Evolutionary conservation across 2,329 filamentous ascomycete species (phyloP).

Genomic region (Beauveria varroae): DNA sequence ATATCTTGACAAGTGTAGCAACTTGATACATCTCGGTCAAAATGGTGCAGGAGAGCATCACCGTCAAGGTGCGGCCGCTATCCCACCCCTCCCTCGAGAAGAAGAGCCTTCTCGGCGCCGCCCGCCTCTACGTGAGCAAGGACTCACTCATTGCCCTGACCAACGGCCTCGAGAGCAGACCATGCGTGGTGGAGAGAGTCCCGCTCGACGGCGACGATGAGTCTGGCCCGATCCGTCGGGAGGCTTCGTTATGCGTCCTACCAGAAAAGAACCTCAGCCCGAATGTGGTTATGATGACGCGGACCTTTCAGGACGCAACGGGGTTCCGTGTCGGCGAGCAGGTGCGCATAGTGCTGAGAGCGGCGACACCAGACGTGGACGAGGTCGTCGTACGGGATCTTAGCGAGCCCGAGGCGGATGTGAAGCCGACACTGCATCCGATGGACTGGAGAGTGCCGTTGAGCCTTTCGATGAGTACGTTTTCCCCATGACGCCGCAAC

Average conservation of each 20-base stretch:
- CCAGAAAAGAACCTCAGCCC: constrained; percentile 56
- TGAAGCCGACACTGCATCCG: constrained; percentile 19
- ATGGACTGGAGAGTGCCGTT: constrained; percentile 30
- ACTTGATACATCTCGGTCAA: too few species aligned
- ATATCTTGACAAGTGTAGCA: too few species aligned
- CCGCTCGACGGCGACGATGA: constrained; percentile 12
- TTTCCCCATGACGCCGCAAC: background rate
- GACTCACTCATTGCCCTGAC: constrained; percentile 38
- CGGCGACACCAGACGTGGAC: constrained; percentile 45
- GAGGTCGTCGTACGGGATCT: constrained; percentile 55
- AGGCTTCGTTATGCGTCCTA: constrained; percentile 43
- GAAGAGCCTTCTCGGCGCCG: constrained; percentile 34
- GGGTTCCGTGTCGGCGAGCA: constrained; percentile 66
- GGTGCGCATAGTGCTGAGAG: constrained; percentile 50
- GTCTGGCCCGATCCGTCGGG: constrained; percentile 22
- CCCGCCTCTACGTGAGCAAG: constrained; percentile 40
- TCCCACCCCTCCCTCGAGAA: constrained; percentile 35
- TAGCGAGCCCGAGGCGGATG: constrained; percentile 30
- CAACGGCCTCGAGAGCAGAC: constrained; percentile 32
- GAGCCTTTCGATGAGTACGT: constrained; percentile 26
- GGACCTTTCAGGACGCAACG: constrained; percentile 64
- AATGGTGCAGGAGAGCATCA: constrained; percentile 29
- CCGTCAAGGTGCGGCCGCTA: constrained; percentile 35
- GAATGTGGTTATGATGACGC: constrained; percentile 64
- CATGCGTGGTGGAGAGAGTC: constrained; percentile 33